Evolutionary conservation across 768 basidiomycete species (phyloP), one percentile per base, ranked within the genome.

Genomic region (Pholiota conissans): DNA sequence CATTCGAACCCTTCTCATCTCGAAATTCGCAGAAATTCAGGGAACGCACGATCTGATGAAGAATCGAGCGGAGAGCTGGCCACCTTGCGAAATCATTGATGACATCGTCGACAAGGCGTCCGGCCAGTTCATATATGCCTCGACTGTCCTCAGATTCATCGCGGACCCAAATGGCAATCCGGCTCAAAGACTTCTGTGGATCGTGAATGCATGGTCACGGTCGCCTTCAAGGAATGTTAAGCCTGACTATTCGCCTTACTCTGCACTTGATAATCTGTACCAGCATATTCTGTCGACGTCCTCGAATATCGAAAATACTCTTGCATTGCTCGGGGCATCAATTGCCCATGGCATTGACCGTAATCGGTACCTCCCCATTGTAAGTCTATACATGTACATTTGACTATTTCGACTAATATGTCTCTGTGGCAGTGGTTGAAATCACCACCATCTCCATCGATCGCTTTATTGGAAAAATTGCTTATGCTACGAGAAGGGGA

Each of bases 61-160:
- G 27, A 49, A 30, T 0, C 50, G 51, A 13, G 5, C 27, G 24
- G 3, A 29, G 8, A 37, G 51, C 14, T 65, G 64, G 61, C 64
- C 59, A 20, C 39, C 57, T 18, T 11, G 3, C 14, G 16, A 32
- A 0, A 30, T 46, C 22, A 49, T 62, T n/a, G 5, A 40, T 22
- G 3, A 11, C 1, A 32, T 65, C 10, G 52, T 59, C 26, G 26
- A 56, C 10, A 46, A 52, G n/a, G 58, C 65, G 28, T 64, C 59
- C 2, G 65, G 64, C 5, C 62, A 63, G 42, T 68, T 68, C 49
- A 61, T 70, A 7, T 70, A 67, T 46, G 53, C 67, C 14, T 60
- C 64, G 2, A 64, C 64, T 1, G 57, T 66, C 16, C 45, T 63
- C 32, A 59, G 53, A 26, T 59, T 60, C 45, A 28, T 70, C 24